Conservation (phyloP, 257 asterid genomes). For the Sherardia arvensis region DNA sequence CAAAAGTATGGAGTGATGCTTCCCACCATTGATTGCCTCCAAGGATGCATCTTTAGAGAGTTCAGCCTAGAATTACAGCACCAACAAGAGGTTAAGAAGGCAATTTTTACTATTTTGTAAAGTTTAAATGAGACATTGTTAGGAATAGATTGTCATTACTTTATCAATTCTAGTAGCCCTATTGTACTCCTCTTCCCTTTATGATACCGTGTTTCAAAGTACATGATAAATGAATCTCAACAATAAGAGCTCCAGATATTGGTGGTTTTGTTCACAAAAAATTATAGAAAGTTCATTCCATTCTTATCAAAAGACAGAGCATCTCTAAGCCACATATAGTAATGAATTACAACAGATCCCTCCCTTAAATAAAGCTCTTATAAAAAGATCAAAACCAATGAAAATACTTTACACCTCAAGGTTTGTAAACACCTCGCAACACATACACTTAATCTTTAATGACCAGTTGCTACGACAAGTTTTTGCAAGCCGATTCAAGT, state of each 20-base stretch:
- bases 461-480: neutral
- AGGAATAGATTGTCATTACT: neutral
- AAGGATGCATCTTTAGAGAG: conserved; percentile 47
- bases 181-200: neutral
- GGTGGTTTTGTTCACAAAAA: neutral
- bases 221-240: neutral
- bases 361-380: neutral
- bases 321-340: neutral
- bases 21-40: conserved; percentile 31
- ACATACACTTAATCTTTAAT: neutral
- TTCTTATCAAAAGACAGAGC: neutral
- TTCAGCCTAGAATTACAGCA: conserved; percentile 47
- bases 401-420: neutral
- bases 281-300: neutral
- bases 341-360: neutral
- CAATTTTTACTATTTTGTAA: too few relatives aligned
- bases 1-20: conserved; percentile 81
- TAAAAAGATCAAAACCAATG: neutral
- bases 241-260: neutral
- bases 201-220: neutral
- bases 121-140: neutral
- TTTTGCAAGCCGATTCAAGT: too few relatives aligned
- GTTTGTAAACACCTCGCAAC: neutral
- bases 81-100: neutral
- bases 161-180: neutral